Evolutionary conservation across 208 protist species (phyloP), one percentile per base, ranked within the genome.

Genomic region (Vickermania spadyakhi): DNA sequence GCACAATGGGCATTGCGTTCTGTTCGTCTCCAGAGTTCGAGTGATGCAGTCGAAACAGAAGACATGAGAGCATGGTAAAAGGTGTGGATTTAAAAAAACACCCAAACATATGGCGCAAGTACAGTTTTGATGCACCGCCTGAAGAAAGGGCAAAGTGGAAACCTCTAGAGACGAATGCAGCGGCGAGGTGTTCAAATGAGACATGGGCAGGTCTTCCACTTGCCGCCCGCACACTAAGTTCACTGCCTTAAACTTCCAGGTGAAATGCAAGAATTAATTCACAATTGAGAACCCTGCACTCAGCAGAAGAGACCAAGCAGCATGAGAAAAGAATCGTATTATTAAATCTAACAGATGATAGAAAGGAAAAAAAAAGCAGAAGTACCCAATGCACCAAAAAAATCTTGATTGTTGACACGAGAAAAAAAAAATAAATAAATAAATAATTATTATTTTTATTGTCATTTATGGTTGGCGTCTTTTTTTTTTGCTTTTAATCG

Each of bases 1-100:
- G 62, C 86, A 93, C 50, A 93, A 60, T 22, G 86, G 86, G 62
- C 86, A 93, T 31, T 72, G 72, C 2, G 79, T 79, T 3, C 82
- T 64, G 36, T 45, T 45, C 4, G 49, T 69, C 25, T 67, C 56
- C 23, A 88, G 71, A 58, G 66, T 80, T n/a, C 74, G 73, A 2
- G 42, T 30, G 18, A 73, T 74, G 56, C 86, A 93, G 14, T 27
- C 27, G 3, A 58, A 63, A 66, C 86, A 93, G 31, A 88, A 76
- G 31, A 86, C 81, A 64, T 93, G 86, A 1, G 77, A 72, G 42
- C 86, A 93, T 13, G 73, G 62, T 52, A 93, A 72, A 18, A 58
- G 56, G 2, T 83, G 66, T 1, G 86, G 80, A n/a, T 76, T 64
- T 7, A 56, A 68, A 49, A 87, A 70, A 36, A 90, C 68, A 54